Evolutionary conservation across 495 filamentous ascomycete genomes (phyloP), one percentile per base, ranked within the genome.

Genomic region (Penicillium atrosanguineum): DNA sequence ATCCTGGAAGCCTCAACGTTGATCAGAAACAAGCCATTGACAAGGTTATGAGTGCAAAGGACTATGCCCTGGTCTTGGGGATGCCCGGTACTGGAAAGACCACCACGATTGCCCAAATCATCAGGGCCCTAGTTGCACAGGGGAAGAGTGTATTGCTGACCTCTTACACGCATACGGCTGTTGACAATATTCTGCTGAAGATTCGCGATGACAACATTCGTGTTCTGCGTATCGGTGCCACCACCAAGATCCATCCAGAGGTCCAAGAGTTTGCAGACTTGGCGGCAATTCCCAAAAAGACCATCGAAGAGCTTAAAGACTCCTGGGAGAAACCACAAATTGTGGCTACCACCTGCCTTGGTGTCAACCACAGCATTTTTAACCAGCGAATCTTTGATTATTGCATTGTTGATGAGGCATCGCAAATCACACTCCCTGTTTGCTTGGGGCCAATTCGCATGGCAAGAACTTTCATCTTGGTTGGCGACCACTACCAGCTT

Each of bases 21-120:
- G 94, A 97, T 60, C 94, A 98, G 67, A 85, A 79, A 54, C 78
- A 77, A 42, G 94, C 94, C 0, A 89, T 97, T 46, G 79, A 89
- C 60, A 97, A 97, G 64, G 91, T 96, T 44, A 93, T 97, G 90
- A 90, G 84, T 67, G 94, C 94, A 12, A 80, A 85, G 52, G 90
- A 98, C 69, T 98, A 97, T 68, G 93, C 94, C 6, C 80, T 98
- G 15, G 90, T 97, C 6, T 83, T 97, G 6, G 94, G 94, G 15
- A 97, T 98, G 94, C 94, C 94, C 1, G 94, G 94, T 9, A 98
- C 94, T 9, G 94, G 94, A 45, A 98, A 98, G 66, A 98, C 94
- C 6, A 97, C 94, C 0, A 98, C 94, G 1, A 96, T 97, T 61
- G 88, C 92, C 7, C 92, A 97, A 67, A 96, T 98, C 57, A 97